phyloP scores from a whole-genome alignment of 805 yeast genomes.

The Cyberlindnera americana region DNA sequence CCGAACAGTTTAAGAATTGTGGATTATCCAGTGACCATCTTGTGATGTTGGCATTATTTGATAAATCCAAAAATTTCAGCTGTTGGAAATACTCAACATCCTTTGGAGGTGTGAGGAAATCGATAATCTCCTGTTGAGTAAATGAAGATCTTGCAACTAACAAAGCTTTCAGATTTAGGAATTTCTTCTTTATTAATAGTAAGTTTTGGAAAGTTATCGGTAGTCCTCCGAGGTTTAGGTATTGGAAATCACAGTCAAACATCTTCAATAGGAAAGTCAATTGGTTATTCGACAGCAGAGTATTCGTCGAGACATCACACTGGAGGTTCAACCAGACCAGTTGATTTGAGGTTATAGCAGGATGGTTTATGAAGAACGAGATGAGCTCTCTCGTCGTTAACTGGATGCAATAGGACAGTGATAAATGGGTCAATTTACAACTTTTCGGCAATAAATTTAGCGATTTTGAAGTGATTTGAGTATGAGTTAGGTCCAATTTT shows the following conservation, averaged over 20 bases:
- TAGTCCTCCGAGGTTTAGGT: slow-evolving; percentile 63
- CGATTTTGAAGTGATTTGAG: slow-evolving; percentile 65
- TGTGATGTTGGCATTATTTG: slow-evolving; percentile 57
- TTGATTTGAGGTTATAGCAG: slow-evolving; percentile 47
- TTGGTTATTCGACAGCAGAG: slow-evolving; percentile 53
- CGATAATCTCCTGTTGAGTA: slow-evolving; percentile 31
- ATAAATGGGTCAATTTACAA: slow-evolving; percentile 68
- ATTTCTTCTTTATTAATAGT: slow-evolving; percentile 37
- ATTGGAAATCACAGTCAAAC: slow-evolving; percentile 38
- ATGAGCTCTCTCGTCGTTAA: slow-evolving; percentile 70
- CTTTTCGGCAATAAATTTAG: slow-evolving; percentile 51
- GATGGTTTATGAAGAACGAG: slow-evolving; percentile 67
- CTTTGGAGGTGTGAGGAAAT: slow-evolving; percentile 29
- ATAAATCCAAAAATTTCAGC: slow-evolving; percentile 59
- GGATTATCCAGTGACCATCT: slow-evolving; percentile 57
- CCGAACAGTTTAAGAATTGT: slow-evolving; percentile 41
- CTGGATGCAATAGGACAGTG: slow-evolving; percentile 61
- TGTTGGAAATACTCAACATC: slow-evolving; percentile 24
- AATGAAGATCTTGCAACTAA: slow-evolving; percentile 34
- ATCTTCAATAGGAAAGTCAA: slow-evolving; percentile 41
- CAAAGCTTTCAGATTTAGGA: slow-evolving; percentile 34
- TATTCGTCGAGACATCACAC: slow-evolving; percentile 58
- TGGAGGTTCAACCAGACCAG: slow-evolving; percentile 66
- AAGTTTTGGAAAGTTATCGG: slow-evolving; percentile 43
- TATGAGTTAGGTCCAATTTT: slow-evolving; percentile 77